Evolutionary conservation across 2,329 filamentous ascomycete genomes (phyloP).

Genomic region (Penicillium sp.): DNA sequence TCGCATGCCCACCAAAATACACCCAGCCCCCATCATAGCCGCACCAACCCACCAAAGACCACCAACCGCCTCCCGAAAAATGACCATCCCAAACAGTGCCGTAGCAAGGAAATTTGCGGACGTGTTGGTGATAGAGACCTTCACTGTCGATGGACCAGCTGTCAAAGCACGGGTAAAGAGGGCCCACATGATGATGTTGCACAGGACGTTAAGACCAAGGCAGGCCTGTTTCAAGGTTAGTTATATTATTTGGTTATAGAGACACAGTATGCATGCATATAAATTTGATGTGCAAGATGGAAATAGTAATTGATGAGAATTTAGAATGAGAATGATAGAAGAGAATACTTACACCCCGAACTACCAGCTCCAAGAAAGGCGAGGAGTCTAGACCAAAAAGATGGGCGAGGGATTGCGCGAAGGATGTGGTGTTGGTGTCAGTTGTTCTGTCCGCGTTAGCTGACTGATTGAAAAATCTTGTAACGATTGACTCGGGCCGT

Average conservation of each 20-base stretch:
- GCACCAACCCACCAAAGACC: slow-evolving; percentile 65
- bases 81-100: slow-evolving; percentile 57
- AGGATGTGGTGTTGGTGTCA: slow-evolving; percentile 57
- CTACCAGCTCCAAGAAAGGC: slow-evolving; percentile 49
- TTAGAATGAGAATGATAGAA: neutral
- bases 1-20: slow-evolving; percentile 63
- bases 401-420: slow-evolving; percentile 50
- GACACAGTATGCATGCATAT: neutral
- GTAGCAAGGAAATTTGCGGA: slow-evolving; percentile 65
- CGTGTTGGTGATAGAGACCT: slow-evolving; percentile 65
- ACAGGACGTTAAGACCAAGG: slow-evolving; percentile 62
- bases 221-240: slow-evolving; percentile 47
- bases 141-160: slow-evolving; percentile 60
- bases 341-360: slow-evolving; percentile 52
- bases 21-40: slow-evolving; percentile 59
- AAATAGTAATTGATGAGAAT: no score
- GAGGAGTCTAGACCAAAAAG: slow-evolving; percentile 42
- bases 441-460: slow-evolving; percentile 52
- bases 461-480: no score
- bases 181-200: slow-evolving; percentile 66
- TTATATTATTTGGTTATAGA: neutral
- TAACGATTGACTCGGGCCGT: neutral
- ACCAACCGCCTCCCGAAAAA: slow-evolving; percentile 59
- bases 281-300: no score
- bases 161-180: slow-evolving; percentile 65